Conservation (phyloP, 1,284 basidiomycete genomes). For the Athelia sp. region DNA sequence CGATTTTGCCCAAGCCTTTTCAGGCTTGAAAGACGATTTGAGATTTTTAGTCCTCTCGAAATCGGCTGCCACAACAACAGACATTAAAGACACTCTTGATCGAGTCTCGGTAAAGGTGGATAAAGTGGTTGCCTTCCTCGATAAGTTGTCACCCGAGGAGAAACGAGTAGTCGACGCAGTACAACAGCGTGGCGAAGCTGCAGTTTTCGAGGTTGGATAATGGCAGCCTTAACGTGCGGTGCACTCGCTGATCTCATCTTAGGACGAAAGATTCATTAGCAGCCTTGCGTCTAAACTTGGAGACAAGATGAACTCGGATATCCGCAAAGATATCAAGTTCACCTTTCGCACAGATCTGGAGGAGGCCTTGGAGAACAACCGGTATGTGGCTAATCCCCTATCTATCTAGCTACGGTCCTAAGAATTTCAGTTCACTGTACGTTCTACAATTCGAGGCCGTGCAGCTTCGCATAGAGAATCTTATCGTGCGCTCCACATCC, state of each 20-base stretch:
- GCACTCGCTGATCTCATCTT: not conserved
- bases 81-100: slow-evolving; percentile 8
- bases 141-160: slow-evolving; percentile 13
- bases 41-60: slow-evolving; percentile 14
- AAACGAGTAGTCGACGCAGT: slow-evolving; percentile 11
- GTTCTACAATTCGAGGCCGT: slow-evolving; percentile 16
- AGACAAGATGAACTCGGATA: slow-evolving; percentile 9
- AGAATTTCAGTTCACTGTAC: slow-evolving; percentile 14
- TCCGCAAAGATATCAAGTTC: slow-evolving; percentile 6
- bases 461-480: slow-evolving; percentile 15
- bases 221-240: not conserved
- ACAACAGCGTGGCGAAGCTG: slow-evolving; percentile 11
- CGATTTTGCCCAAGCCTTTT: slow-evolving; percentile 13
- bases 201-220: slow-evolving; percentile 15
- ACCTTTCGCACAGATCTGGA: slow-evolving; percentile 14
- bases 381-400: slow-evolving; percentile 10
- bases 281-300: slow-evolving; percentile 13
- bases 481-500: slow-evolving; percentile 17
- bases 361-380: slow-evolving; percentile 12
- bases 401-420: not conserved
- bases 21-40: slow-evolving; percentile 14
- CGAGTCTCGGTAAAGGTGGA: slow-evolving; percentile 10
- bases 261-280: slow-evolving; percentile 15
- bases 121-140: slow-evolving; percentile 10
- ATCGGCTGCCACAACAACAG: slow-evolving; percentile 14